A percentile compares a stretch with the other conserved stretches of the same genome.
These are phyloP conservation scores for Heracleum sosnowskyi DNA, from an alignment of 129 eudicot species.

Conservation along the genomic window DNA sequence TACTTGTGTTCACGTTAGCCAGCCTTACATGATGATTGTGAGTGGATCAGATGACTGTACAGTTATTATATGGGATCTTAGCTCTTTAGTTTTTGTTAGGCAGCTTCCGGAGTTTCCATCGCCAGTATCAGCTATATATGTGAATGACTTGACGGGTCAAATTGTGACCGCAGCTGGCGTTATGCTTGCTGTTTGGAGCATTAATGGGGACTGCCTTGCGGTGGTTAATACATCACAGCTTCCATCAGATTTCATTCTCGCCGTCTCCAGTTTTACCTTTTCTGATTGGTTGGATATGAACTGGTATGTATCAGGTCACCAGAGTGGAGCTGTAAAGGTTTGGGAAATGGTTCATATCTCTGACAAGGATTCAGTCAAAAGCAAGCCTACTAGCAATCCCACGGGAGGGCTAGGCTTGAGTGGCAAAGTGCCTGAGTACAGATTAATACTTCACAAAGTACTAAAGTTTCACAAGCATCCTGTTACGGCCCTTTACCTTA, in stretches of 20 bases:
- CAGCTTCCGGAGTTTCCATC: slow-evolving; percentile 90
- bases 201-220: slow-evolving; percentile 79
- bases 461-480: slow-evolving; percentile 78
- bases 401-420: slow-evolving; percentile 52
- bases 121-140: slow-evolving; percentile 64
- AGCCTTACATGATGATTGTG: slow-evolving; percentile 88
- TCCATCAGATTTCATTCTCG: slow-evolving; percentile 70
- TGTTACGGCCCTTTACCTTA: slow-evolving; percentile 75
- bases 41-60: slow-evolving; percentile 96
- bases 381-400: slow-evolving; percentile 26
- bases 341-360: slow-evolving; percentile 84
- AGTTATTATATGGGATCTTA: slow-evolving; percentile 75
- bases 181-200: slow-evolving; percentile 91
- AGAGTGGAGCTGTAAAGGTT: slow-evolving; percentile 83
- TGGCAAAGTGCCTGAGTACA: slow-evolving; percentile 59
- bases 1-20: slow-evolving; percentile 61
- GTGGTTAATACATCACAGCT: slow-evolving; percentile 86
- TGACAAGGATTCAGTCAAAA: slow-evolving; percentile 29
- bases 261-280: slow-evolving; percentile 58
- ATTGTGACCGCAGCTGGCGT: slow-evolving; percentile 83
- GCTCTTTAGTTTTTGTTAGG: slow-evolving; percentile 62
- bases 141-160: slow-evolving; percentile 85
- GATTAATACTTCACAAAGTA: slow-evolving; percentile 67
- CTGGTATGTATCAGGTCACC: slow-evolving; percentile 94
- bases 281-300: slow-evolving; percentile 86